Evolutionary conservation across 2,329 filamentous ascomycete genomes (phyloP).

Genomic region (Tolypocladium album): DNA sequence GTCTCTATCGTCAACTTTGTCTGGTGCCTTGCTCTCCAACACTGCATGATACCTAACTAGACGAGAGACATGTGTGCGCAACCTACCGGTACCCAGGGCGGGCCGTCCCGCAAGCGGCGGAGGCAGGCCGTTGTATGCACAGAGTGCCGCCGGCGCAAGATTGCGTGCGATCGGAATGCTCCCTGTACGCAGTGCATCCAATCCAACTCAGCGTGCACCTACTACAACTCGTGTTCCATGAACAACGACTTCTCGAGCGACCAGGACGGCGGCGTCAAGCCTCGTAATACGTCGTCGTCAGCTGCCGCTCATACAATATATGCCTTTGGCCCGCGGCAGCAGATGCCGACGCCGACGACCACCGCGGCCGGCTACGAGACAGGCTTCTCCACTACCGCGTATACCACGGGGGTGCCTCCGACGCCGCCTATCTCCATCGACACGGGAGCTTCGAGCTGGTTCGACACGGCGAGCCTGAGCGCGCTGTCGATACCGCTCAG

Average conservation of each 20-base stretch:
- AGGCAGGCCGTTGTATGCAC: not conserved
- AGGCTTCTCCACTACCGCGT: not conserved
- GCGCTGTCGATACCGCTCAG: not conserved
- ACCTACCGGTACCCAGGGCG: not conserved
- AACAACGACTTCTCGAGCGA: not conserved
- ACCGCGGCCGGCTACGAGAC: not conserved
- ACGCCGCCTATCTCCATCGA: not conserved
- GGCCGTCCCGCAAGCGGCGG: not conserved
- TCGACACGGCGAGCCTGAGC: not conserved
- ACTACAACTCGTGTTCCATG: not conserved
- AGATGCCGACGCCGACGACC: not conserved
- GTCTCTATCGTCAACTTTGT: not conserved
- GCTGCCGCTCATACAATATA: not conserved
- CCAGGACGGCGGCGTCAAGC: not conserved
- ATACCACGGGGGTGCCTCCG: not conserved
- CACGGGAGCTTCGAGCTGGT: not conserved
- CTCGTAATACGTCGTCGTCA: not conserved
- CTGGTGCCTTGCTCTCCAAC: not conserved
- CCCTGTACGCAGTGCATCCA: not conserved
- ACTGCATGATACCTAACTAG: not conserved
- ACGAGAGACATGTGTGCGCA: not conserved
- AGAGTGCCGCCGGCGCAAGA: not conserved
- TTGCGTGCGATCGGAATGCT: not conserved
- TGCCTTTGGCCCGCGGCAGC: not conserved
- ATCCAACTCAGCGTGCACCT: not conserved